These are phyloP conservation scores for Solanum pennellii DNA, from an alignment of 257 asterid genomes.

Conservation along the genomic window DNA sequence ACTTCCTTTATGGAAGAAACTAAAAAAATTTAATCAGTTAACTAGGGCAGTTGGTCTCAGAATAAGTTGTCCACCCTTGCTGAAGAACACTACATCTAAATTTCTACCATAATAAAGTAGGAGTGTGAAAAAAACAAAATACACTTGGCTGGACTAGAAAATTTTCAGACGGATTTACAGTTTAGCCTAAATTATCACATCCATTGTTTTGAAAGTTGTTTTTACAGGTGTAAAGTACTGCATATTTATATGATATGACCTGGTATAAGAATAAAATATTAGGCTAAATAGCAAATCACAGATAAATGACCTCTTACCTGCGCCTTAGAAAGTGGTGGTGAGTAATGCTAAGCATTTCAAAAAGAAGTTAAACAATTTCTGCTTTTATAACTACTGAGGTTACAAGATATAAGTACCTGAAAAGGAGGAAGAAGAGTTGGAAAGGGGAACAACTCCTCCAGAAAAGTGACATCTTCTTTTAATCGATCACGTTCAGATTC, in stretches of 20 bases:
- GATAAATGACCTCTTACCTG: neutral
- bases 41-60: neutral
- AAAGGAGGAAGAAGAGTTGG: conserved; percentile 90
- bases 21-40: neutral
- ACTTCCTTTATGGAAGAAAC: neutral
- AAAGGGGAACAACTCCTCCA: conserved; percentile 71
- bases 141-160: neutral
- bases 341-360: neutral
- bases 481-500: conserved; percentile 42
- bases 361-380: neutral
- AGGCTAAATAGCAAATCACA: neutral
- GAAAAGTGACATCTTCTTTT: conserved; percentile 51
- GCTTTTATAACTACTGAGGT: neutral
- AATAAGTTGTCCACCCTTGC: neutral
- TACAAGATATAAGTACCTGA: conserved; percentile 30
- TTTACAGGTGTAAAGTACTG: neutral
- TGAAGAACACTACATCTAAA: neutral
- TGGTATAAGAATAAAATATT: neutral
- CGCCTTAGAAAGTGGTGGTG: neutral
- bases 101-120: neutral
- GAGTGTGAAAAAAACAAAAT: neutral
- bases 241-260: neutral
- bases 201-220: neutral
- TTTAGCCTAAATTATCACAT: neutral
- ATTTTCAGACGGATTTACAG: neutral